Conservation (phyloP, 2,329 filamentous ascomycete species). For the Paraphaeosphaeria minitans region DNA sequence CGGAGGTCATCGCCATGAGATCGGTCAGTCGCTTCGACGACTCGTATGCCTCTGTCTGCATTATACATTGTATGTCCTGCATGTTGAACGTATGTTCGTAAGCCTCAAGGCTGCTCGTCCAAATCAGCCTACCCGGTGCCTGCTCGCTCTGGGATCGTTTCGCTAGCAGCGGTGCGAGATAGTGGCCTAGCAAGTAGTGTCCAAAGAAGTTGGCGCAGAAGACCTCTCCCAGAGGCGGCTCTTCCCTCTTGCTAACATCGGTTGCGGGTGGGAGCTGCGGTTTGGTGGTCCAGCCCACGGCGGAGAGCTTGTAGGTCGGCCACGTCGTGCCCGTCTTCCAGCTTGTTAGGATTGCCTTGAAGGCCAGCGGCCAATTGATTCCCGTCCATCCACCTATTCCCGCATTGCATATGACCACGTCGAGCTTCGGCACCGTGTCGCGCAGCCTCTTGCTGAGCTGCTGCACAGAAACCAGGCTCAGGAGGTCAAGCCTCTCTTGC, state of each 20-base stretch:
- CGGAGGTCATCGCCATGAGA: conserved; percentile 74
- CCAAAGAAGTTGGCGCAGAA: conserved; percentile 95
- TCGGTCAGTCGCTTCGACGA: conserved; percentile 87
- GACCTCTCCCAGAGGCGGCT: conserved; percentile 74
- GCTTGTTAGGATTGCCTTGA: conserved; percentile 64
- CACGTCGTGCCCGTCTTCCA: conserved; percentile 72
- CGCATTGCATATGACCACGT: conserved; percentile 83
- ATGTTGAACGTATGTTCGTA: conserved; percentile 61
- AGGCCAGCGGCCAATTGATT: conserved; percentile 69
- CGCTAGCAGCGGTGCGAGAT: conserved; percentile 74
- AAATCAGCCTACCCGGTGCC: conserved; percentile 72
- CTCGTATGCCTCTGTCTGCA: conserved; percentile 73
- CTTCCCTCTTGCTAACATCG: conserved; percentile 37
- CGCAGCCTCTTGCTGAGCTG: conserved; percentile 58
- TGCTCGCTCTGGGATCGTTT: conserved; percentile 48
- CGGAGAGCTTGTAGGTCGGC: conserved; percentile 75
- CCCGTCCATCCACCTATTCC: conserved; percentile 86
- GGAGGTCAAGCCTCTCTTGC: conserved; percentile 64
- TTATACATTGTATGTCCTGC: conserved; percentile 77
- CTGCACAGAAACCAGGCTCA: conserved; percentile 61
- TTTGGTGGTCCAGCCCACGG: conserved; percentile 59
- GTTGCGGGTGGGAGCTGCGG: conserved; percentile 53
- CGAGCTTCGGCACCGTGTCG: conserved; percentile 70
- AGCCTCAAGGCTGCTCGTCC: conserved; percentile 84
- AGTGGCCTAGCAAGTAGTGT: conserved; percentile 87